phyloP scores from a whole-genome alignment of 2,329 filamentous ascomycete genomes.

The Alternaria tenuissima region DNA sequence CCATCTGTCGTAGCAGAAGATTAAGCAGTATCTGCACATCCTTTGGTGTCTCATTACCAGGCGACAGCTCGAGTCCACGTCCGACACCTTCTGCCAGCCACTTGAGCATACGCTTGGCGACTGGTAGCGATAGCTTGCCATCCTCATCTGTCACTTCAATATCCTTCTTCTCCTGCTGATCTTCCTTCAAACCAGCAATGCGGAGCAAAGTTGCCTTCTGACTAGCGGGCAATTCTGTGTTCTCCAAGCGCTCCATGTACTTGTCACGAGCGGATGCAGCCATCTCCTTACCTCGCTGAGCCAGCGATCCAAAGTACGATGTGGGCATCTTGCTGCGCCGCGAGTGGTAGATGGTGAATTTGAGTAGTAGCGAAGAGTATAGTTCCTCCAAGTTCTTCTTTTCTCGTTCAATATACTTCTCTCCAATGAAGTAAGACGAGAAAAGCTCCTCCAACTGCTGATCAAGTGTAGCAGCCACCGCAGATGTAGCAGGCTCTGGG shows the following conservation, averaged over 20 bases:
- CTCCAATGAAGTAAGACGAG: conserved; percentile 71
- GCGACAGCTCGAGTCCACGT: conserved; percentile 87
- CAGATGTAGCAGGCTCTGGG: conserved; percentile 86
- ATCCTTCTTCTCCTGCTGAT: conserved; percentile 79
- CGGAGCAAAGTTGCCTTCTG: conserved; percentile 91
- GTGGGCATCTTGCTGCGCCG: conserved; percentile 86
- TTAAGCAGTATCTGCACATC: conserved; percentile 87
- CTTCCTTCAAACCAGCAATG: conserved; percentile 81
- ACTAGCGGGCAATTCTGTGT: conserved; percentile 84
- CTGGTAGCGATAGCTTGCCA: conserved; percentile 80
- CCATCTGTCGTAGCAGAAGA: conserved; percentile 85
- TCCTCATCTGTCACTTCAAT: conserved; percentile 93
- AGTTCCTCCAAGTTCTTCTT: conserved; percentile 77
- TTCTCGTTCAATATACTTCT: conserved; percentile 71
- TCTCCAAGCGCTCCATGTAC: conserved; percentile 88
- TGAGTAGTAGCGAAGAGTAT: conserved; percentile 92
- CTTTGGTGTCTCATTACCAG: conserved; percentile 87
- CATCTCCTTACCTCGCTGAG: conserved; percentile 88
- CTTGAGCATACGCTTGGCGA: conserved; percentile 96
- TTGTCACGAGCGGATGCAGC: conserved; percentile 88
- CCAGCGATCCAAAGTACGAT: conserved; percentile 90
- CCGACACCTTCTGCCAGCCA: conserved; percentile 97
- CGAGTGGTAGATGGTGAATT: conserved; percentile 95
- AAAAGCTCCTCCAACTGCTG: conserved; percentile 72
- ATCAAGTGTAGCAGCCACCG: conserved; percentile 77